Base-by-base conservation (phyloP, 306 rosid genomes). In the Quercus bicolor region DNA sequence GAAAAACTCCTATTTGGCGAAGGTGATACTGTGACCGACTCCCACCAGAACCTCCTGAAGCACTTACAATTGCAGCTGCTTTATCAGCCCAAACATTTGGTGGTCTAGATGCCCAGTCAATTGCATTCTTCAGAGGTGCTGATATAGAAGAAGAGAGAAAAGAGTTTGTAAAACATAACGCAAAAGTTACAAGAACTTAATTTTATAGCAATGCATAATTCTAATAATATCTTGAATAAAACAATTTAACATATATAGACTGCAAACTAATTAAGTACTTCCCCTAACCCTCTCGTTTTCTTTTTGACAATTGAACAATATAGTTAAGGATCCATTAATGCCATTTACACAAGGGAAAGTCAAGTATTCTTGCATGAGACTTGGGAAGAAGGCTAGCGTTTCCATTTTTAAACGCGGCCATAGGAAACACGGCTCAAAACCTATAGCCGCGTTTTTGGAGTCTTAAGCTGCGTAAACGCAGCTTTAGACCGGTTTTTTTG, bases 51-150 rank as follows among this genome's bases (percentile, higher is more conserved):
- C 84, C 76, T 40, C 98, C 98, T 79, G 97, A 93, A 19, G 91
- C 88, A 73, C 98, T 94, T 29, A 92, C 74, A 6, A 94, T 86
- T n/a, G 98, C 97, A 4, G 98, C 97, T 9, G 95, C 79, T 82
- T 94, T 94, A 57, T 76, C 91, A 31, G 83, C 94, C 97, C 97
- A 92, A 43, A 89, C 97, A 83, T 92, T 94, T 37, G 97, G 94
- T 16, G 94, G 84, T 72, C 98, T 77, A 1, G 98, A 93, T 68
- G 86, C 97, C 98, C 94, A 93, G 31, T 93, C 98, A 16, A 93
- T 34, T 23, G 98, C 98, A 77, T 93, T 93, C 91, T 94, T 91
- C 73, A 90, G 54, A 28, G 88, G 90, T 40, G 86, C 96, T 94
- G 34, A n/a, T 62, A 64, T 34, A 29, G 60, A 6, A 43, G 23